These are phyloP conservation scores for Dictyostelium capitatum DNA, from an alignment of 78 protist species.

Conservation along the genomic window DNA sequence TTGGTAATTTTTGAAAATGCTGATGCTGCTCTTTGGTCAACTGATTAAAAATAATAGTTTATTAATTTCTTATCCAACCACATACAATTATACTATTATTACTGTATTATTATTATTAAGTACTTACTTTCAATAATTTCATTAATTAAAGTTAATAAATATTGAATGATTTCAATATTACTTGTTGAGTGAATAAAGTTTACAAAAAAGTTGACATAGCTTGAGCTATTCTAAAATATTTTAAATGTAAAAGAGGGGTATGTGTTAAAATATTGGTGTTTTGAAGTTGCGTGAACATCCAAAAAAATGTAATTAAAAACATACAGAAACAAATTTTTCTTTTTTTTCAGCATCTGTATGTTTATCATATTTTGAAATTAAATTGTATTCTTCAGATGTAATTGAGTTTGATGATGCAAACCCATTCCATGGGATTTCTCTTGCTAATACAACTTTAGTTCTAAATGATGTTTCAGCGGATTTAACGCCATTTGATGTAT, in stretches of 20 bases:
- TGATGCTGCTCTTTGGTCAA: conserved; percentile 66
- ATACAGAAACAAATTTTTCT: conserved; percentile 38
- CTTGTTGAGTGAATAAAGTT: conserved; percentile 47
- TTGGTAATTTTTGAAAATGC: conserved; percentile 32
- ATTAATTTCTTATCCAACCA: background rate
- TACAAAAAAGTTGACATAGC: conserved; percentile 63
- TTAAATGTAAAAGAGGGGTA: background rate
- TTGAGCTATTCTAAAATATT: conserved; percentile 47
- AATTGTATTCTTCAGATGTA: conserved; percentile 46
- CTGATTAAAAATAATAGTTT: background rate
- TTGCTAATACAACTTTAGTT: conserved; percentile 48
- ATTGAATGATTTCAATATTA: conserved; percentile 78
- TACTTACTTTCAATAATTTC: conserved; percentile 75
- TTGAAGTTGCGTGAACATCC: background rate
- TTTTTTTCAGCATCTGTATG: conserved; percentile 59
- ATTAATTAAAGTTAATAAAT: conserved; percentile 58
- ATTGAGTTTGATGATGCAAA: conserved; percentile 40
- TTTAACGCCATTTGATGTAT: conserved; percentile 72
- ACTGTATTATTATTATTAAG: too few relatives aligned
- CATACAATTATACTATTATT: too few relatives aligned
- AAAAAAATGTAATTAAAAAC: background rate
- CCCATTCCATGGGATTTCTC: conserved; percentile 67
- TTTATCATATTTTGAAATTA: conserved; percentile 77
- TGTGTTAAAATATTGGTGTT: background rate
- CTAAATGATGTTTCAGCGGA: conserved; percentile 59